Evolutionary conservation across 2,329 filamentous ascomycete species (phyloP).

Genomic region (Microascus cirrosus): DNA sequence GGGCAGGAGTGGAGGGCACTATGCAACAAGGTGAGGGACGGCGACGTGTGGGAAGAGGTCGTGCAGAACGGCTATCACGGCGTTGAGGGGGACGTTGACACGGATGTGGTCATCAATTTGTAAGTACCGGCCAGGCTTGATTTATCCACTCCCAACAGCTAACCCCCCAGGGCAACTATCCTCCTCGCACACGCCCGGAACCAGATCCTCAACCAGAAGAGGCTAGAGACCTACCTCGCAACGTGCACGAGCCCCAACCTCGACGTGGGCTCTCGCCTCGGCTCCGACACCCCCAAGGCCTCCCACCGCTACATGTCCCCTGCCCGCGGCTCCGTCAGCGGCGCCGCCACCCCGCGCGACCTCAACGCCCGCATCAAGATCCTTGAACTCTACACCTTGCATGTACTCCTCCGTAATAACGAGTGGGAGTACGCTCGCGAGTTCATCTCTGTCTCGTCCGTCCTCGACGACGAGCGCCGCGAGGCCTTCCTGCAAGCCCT

Average conservation of each 20-base stretch:
- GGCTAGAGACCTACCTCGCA: slow-evolving; percentile 81
- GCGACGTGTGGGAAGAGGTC: slow-evolving; percentile 90
- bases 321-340: slow-evolving; percentile 37
- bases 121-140: slow-evolving; percentile 27
- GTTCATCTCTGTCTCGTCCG: slow-evolving; percentile 76
- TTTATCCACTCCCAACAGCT: neutral
- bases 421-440: slow-evolving; percentile 94
- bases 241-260: slow-evolving; percentile 57
- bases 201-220: slow-evolving; percentile 75
- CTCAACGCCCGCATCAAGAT: slow-evolving; percentile 80
- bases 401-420: slow-evolving; percentile 84
- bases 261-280: slow-evolving; percentile 56
- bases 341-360: slow-evolving; percentile 74
- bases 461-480: slow-evolving; percentile 83
- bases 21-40: slow-evolving; percentile 75
- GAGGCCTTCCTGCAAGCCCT: slow-evolving; percentile 83
- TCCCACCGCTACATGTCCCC: slow-evolving; percentile 29
- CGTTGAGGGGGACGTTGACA: slow-evolving; percentile 80
- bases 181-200: slow-evolving; percentile 80
- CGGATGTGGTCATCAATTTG: slow-evolving; percentile 87
- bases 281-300: slow-evolving; percentile 19
- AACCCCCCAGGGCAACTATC: slow-evolving; percentile 61
- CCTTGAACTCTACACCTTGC: slow-evolving; percentile 87
- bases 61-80: slow-evolving; percentile 80
- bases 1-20: slow-evolving; percentile 73